Evolutionary conservation across 371 early-diverging fungal genomes (phyloP).

Genomic region (Mucor racemosus): DNA sequence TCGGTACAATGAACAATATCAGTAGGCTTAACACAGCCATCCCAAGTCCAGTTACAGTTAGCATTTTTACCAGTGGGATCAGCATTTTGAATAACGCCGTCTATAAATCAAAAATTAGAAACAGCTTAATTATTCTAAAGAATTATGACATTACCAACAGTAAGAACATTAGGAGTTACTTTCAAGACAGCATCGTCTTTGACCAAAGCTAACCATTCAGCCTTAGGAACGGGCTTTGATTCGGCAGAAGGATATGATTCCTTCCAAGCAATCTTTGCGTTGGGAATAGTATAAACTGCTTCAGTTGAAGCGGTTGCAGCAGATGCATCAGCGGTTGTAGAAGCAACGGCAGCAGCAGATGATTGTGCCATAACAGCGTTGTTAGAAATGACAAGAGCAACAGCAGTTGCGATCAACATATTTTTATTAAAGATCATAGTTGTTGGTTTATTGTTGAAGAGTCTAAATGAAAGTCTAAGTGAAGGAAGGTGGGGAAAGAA

Average conservation of each 20-base stretch:
- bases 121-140: neutral
- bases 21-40: slow-evolving; percentile 51
- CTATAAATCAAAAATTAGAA: neutral
- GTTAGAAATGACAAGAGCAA: slow-evolving; percentile 23
- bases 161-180: slow-evolving; percentile 27
- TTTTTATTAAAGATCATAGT: slow-evolving; percentile 28
- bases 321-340: neutral
- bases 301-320: slow-evolving; percentile 9
- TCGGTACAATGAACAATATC: slow-evolving; percentile 53
- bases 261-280: slow-evolving; percentile 30
- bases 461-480: slow-evolving; percentile 11
- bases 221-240: slow-evolving; percentile 41
- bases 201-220: slow-evolving; percentile 52
- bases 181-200: slow-evolving; percentile 31
- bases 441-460: neutral
- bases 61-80: slow-evolving; percentile 34
- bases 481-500: neutral
- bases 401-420: slow-evolving; percentile 19
- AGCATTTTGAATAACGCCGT: slow-evolving; percentile 34
- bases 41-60: slow-evolving; percentile 63
- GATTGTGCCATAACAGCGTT: slow-evolving; percentile 10
- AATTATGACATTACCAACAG: slow-evolving; percentile 20
- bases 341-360: neutral
- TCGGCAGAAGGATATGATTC: slow-evolving; percentile 40
- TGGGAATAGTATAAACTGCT: slow-evolving; percentile 19